Conservation (phyloP, 2,329 filamentous ascomycete species). For the Ceratocystis harringtonii region DNA sequence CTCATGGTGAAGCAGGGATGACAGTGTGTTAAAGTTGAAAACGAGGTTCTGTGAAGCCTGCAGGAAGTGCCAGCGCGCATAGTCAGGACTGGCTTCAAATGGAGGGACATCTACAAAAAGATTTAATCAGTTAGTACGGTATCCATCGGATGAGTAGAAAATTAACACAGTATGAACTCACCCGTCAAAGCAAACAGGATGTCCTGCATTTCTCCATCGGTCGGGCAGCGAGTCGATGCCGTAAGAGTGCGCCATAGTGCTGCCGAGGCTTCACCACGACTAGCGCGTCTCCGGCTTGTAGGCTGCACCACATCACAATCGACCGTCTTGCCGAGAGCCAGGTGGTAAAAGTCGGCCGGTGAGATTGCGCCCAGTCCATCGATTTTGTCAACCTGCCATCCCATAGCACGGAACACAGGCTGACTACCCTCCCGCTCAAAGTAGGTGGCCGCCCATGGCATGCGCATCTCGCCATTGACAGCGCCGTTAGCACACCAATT, state of each 20-base stretch:
- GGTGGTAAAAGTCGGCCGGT: conserved; percentile 5
- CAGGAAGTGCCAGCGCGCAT: conserved; percentile 13
- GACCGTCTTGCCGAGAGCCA: conserved; percentile 3
- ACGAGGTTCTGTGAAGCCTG: conserved; percentile 5
- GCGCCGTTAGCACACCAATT: conserved; percentile 15
- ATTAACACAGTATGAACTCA: neutral
- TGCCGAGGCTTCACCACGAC: conserved; percentile 6
- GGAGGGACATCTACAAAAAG: neutral
- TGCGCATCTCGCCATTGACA: conserved; percentile 9
- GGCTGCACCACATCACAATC: conserved; percentile 12
- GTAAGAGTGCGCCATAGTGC: conserved; percentile 12
- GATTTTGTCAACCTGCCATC: conserved; percentile 13
- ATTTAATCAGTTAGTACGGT: neutral
- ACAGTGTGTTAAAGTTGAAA: conserved; percentile 11
- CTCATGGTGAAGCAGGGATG: conserved; percentile 1
- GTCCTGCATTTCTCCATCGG: conserved; percentile 10
- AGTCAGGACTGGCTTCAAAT: conserved; percentile 10
- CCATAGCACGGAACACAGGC: conserved; percentile 15
- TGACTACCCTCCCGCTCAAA: conserved; percentile 10
- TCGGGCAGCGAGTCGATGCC: conserved; percentile 10
- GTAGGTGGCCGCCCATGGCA: conserved; percentile 16
- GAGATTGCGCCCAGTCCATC: conserved; percentile 15
- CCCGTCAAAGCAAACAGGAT: conserved; percentile 11
- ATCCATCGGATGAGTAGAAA: neutral
- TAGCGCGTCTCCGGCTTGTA: neutral